phyloP scores from a whole-genome alignment of 169 alveolate species.

The Blepharisma undulans region DNA sequence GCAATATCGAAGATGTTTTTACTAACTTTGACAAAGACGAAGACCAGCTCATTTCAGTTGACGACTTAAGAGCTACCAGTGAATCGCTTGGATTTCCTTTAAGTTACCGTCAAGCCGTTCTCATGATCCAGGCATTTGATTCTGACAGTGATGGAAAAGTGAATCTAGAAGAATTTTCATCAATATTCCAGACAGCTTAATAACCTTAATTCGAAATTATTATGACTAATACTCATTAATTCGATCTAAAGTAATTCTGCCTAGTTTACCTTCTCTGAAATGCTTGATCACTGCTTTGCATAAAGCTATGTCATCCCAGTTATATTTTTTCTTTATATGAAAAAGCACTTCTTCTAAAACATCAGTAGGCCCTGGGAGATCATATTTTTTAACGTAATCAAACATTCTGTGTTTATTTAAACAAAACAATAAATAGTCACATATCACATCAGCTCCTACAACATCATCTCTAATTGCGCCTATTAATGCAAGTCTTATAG shows the following conservation, averaged over 20 bases:
- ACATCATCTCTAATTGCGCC: conserved; percentile 84
- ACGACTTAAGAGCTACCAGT: conserved; percentile 5
- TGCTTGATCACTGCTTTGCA: conserved; percentile 53
- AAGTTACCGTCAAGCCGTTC: conserved; percentile 20
- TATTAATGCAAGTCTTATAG: conserved; percentile 79
- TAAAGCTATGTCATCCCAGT: conserved; percentile 50
- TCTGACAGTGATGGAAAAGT: conserved; percentile 21
- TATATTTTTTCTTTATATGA: conserved; percentile 49
- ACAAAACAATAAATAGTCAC: conserved; percentile 72
- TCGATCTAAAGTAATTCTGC: conserved; percentile 71
- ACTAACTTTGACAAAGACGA: conserved; percentile 39
- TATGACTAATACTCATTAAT: conserved; percentile 13
- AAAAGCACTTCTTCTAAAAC: conserved; percentile 57
- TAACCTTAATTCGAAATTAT: background rate
- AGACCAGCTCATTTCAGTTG: conserved; percentile 18
- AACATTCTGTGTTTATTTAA: conserved; percentile 68
- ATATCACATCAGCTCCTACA: conserved; percentile 72
- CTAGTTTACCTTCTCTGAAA: conserved; percentile 76
- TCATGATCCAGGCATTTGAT: conserved; percentile 36
- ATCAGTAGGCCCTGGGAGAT: conserved; percentile 77
- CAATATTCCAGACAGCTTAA: conserved; percentile 17
- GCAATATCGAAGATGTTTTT: conserved; percentile 29
- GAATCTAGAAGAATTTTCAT: background rate
- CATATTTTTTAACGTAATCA: conserved; percentile 66
- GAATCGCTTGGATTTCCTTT: conserved; percentile 28